These are phyloP conservation scores for Anthracocystis walkeri DNA, from an alignment of 1,284 basidiomycete species.

Conservation along the genomic window DNA sequence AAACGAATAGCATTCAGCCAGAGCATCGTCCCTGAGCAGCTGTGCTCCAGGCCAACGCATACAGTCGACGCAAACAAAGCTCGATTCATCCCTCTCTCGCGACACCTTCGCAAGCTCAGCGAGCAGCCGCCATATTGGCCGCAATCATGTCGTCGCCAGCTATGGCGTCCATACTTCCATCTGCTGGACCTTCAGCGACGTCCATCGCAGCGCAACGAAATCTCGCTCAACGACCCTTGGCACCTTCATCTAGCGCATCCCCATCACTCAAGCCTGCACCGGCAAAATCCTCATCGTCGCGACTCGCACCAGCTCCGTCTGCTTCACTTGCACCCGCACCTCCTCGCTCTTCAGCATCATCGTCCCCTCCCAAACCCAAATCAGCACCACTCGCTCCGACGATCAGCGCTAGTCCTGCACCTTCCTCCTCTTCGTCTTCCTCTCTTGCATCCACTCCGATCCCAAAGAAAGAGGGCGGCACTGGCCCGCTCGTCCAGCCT, in stretches of 20 bases:
- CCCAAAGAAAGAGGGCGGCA: slow-evolving; percentile 27
- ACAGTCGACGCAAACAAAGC: no score
- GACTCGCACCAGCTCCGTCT: slow-evolving; percentile 6
- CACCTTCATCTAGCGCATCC: slow-evolving; percentile 11
- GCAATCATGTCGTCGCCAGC: slow-evolving; percentile 32
- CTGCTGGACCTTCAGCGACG: slow-evolving; percentile 15
- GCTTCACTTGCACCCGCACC: slow-evolving; percentile 11
- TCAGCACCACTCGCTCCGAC: slow-evolving; percentile 4
- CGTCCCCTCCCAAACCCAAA: slow-evolving; percentile 11
- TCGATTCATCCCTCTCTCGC: background rate
- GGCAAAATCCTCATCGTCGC: slow-evolving; percentile 2
- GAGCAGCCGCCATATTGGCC: background rate
- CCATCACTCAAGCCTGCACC: slow-evolving; percentile 12
- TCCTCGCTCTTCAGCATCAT: slow-evolving; percentile 6
- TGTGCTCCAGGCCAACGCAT: no score
- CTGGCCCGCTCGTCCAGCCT: slow-evolving; percentile 54
- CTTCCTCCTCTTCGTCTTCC: slow-evolving; percentile 2
- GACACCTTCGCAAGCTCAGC: background rate
- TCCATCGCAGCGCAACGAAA: slow-evolving; percentile 25
- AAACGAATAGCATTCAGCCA: no score
- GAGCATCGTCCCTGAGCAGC: no score
- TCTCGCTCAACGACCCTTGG: slow-evolving; percentile 17
- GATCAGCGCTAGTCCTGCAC: slow-evolving; percentile 5
- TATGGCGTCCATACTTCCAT: slow-evolving; percentile 29
- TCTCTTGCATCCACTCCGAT: background rate